Evolutionary conservation across 306 rosid genomes (phyloP).

Genomic region (peach (Prunus persica)): Prunus_persica_NCBIv2 NC_034009.1:40279001-40279500

Average conservation of each 20-base stretch:
- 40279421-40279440: constrained; percentile 17
- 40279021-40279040: neutral
- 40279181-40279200: constrained; percentile 59
- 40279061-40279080: constrained; percentile 33
- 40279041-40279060: neutral
- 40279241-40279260: constrained; percentile 45
- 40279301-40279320: constrained; percentile 40
- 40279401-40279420: constrained; percentile 45
- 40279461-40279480: too few species aligned
- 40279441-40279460: too few species aligned
- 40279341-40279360: constrained; percentile 23
- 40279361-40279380: constrained; percentile 39
- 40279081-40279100: constrained; percentile 59
- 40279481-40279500: neutral
- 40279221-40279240: constrained; percentile 58
- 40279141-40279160: constrained; percentile 64
- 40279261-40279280: constrained; percentile 59
- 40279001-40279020: neutral
- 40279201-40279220: constrained; percentile 60
- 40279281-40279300: constrained; percentile 34
- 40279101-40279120: constrained; percentile 53
- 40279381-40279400: constrained; percentile 42
- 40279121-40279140: constrained; percentile 62
- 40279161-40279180: constrained; percentile 63
- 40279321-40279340: constrained; percentile 1